These are phyloP conservation scores for Amesomyces nigricolor DNA, from an alignment of 2,329 filamentous ascomycete species.

Conservation along the genomic window DNA sequence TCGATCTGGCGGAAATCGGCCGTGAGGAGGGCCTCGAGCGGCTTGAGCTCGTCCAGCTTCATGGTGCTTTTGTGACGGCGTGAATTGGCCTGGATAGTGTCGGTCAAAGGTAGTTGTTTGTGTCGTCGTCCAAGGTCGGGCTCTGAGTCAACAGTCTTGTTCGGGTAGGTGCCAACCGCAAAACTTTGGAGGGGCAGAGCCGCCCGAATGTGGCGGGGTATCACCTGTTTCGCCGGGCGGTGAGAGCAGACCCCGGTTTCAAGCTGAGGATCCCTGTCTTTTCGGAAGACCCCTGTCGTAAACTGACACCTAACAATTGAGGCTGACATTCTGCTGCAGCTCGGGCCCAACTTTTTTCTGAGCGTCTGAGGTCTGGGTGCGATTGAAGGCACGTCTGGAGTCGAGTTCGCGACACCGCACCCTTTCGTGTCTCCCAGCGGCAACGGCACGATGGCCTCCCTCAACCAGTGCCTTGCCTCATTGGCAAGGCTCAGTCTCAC, in stretches of 20 bases:
- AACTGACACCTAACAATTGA: slow-evolving; percentile 18
- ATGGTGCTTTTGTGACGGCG: slow-evolving; percentile 34
- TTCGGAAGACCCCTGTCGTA: neutral
- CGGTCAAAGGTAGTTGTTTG: neutral
- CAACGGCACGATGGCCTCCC: slow-evolving; percentile 41
- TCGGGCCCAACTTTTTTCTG: slow-evolving; percentile 25
- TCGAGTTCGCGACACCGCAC: slow-evolving; percentile 27
- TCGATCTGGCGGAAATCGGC: slow-evolving; percentile 63
- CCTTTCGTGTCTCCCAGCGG: slow-evolving; percentile 16
- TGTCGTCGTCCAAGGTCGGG: neutral
- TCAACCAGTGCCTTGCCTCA: slow-evolving; percentile 49
- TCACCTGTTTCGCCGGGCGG: slow-evolving; percentile 19
- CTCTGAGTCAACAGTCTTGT: slow-evolving; percentile 7
- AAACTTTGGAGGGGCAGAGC: slow-evolving; percentile 26
- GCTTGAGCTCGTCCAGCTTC: slow-evolving; percentile 52
- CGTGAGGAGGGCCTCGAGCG: slow-evolving; percentile 44
- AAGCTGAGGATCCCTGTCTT: neutral
- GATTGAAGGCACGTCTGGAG: neutral
- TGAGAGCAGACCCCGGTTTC: slow-evolving; percentile 1
- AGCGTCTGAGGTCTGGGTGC: neutral
- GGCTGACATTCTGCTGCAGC: slow-evolving; percentile 9
- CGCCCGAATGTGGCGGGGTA: slow-evolving; percentile 22
- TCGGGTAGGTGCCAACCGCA: slow-evolving; percentile 1
- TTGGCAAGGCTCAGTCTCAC: slow-evolving; percentile 47
- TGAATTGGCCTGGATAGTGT: neutral